Conservation (phyloP, 805 yeast genomes). For the Kodamaea restingae region DNA sequence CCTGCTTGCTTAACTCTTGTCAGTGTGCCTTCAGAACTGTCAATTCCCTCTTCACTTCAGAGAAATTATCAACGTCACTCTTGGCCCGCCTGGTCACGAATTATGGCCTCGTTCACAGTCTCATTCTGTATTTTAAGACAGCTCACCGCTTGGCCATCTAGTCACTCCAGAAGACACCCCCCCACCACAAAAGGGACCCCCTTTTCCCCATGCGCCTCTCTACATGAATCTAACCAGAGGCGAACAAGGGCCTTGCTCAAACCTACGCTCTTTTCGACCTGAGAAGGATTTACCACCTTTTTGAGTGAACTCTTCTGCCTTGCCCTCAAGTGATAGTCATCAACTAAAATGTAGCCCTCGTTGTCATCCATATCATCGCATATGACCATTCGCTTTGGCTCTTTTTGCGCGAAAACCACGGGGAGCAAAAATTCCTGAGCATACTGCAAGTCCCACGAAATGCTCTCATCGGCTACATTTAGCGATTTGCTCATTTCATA, state of each 20-base stretch:
- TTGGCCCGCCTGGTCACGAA: no score
- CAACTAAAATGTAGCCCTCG: conserved; percentile 16
- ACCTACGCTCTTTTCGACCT: conserved; percentile 11
- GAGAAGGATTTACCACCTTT: conserved; percentile 5
- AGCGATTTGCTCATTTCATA: conserved; percentile 10
- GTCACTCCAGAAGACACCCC: conserved; percentile 2
- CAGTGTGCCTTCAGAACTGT: no score
- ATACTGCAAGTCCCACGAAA: conserved; percentile 15
- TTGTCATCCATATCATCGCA: conserved; percentile 16
- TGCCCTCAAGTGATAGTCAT: conserved; percentile 15
- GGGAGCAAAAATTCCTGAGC: conserved; percentile 19
- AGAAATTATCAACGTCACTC: no score
- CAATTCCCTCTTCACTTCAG: no score
- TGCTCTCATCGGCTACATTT: conserved; percentile 8
- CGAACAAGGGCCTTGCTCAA: conserved; percentile 18
- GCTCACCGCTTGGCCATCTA: no score
- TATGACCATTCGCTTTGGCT: conserved; percentile 13
- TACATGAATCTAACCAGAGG: conserved; percentile 18
- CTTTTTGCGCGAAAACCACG: conserved; percentile 15
- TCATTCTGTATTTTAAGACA: no score
- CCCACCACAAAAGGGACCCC: conserved; percentile 9
- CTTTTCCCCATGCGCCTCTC: conserved; percentile 6
- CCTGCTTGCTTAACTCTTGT: no score
- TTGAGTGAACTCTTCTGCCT: conserved; percentile 15
- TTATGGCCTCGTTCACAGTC: no score